Evolutionary conservation across 2,329 filamentous ascomycete species (phyloP).

Genomic region (Juglanconis sp.): DNA sequence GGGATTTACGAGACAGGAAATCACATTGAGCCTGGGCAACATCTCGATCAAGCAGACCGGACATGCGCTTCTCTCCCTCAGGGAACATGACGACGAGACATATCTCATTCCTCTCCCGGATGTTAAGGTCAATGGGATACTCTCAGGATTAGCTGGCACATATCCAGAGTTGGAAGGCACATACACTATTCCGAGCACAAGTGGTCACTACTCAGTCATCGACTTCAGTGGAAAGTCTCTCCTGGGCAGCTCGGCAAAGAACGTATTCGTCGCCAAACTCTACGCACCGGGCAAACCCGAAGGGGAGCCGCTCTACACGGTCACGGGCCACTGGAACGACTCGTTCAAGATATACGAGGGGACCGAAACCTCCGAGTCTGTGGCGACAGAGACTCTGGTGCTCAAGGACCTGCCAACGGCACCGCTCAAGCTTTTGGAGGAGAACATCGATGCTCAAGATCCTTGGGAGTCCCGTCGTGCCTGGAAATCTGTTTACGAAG

Average conservation of each 20-base stretch:
- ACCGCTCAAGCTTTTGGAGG: constrained; percentile 6
- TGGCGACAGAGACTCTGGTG: background rate
- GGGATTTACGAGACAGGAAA: constrained; percentile 26
- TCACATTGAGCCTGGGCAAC: constrained; percentile 21
- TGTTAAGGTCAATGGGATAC: constrained; percentile 23
- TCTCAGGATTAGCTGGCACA: constrained; percentile 15
- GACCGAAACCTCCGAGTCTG: background rate
- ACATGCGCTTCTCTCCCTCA: constrained; percentile 24
- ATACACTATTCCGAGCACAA: constrained; percentile 26
- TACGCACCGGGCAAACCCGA: constrained; percentile 14
- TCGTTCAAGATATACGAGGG: constrained; percentile 21
- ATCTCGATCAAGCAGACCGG: constrained; percentile 25
- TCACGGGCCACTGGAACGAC: constrained; percentile 27
- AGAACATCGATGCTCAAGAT: constrained; percentile 7
- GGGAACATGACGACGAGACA: constrained; percentile 30
- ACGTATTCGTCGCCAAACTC: constrained; percentile 24
- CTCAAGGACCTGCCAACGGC: constrained; percentile 10
- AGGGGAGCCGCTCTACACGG: constrained; percentile 25
- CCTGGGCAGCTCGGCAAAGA: constrained; percentile 18
- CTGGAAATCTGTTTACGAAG: constrained; percentile 10
- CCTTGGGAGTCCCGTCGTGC: constrained; percentile 14
- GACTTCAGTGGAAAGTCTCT: constrained; percentile 21
- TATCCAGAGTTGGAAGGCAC: constrained; percentile 26
- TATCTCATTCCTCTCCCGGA: constrained; percentile 27
- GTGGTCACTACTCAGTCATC: constrained; percentile 25